Evolutionary conservation across 1,139 yeast genomes (phyloP).

Genomic region (Zygoascus sp.): DNA sequence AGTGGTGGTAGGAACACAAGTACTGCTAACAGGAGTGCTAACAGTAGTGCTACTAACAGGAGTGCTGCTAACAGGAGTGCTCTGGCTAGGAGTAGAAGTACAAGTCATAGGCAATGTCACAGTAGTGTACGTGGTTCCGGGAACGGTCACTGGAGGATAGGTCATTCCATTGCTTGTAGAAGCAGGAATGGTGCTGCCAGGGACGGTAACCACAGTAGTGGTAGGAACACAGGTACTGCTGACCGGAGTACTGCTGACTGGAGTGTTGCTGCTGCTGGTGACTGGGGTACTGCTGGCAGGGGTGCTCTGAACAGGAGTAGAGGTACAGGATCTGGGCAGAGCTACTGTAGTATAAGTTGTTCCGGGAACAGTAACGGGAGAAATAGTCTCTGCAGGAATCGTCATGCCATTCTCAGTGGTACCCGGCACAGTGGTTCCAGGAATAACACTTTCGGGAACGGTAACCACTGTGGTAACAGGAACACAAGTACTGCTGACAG

Average conservation of each 20-base stretch:
- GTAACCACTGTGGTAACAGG: slow-evolving; percentile 17
- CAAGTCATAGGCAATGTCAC: background rate
- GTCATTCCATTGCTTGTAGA: background rate
- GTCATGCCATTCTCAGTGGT: slow-evolving; percentile 9
- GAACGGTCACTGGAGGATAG: slow-evolving; percentile 7
- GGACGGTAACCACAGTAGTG: slow-evolving; percentile 7
- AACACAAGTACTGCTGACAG: slow-evolving; percentile 17
- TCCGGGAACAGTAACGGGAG: slow-evolving; percentile 20
- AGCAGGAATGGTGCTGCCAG: slow-evolving; percentile 10
- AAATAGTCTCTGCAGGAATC: slow-evolving; percentile 11
- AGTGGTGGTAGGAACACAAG: slow-evolving; percentile 15
- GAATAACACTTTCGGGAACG: slow-evolving; percentile 12
- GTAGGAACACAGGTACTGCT: slow-evolving; percentile 16
- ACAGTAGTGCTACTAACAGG: slow-evolving; percentile 16
- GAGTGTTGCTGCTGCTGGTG: slow-evolving; percentile 15
- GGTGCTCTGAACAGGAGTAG: slow-evolving; percentile 2
- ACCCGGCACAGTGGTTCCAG: slow-evolving; percentile 14
- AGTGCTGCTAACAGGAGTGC: slow-evolving; percentile 19
- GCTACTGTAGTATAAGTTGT: slow-evolving; percentile 16
- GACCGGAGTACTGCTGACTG: slow-evolving; percentile 18
- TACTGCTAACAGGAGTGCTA: slow-evolving; percentile 11
- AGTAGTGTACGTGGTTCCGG: background rate
- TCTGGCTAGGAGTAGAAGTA: slow-evolving; percentile 14
- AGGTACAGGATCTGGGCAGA: slow-evolving; percentile 6
- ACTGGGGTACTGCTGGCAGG: slow-evolving; percentile 7